phyloP scores from a whole-genome alignment of 1,284 basidiomycete genomes.

The Phylloboletellus chloephorus region DNA sequence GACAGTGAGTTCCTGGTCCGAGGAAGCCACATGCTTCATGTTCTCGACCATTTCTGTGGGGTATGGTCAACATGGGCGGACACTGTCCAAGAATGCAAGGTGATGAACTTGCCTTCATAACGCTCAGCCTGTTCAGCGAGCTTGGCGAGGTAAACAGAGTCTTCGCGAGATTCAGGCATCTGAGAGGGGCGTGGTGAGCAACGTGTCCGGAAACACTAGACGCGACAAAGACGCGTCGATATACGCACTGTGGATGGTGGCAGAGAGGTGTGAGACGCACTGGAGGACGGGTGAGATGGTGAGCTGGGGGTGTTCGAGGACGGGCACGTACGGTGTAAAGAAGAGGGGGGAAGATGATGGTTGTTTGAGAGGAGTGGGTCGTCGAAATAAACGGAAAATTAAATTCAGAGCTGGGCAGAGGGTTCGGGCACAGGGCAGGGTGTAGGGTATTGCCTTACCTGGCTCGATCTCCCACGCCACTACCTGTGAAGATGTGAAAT shows the following conservation, averaged over 20 bases:
- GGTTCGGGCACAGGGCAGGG: slow-evolving; percentile 40
- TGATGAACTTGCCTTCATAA: slow-evolving; percentile 77
- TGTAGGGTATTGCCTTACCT: slow-evolving; percentile 28
- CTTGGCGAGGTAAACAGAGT: slow-evolving; percentile 99
- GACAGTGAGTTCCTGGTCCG: slow-evolving; percentile 96
- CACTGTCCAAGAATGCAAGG: slow-evolving; percentile 3
- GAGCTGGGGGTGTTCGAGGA: slow-evolving; percentile 30
- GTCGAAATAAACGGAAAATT: slow-evolving; percentile 44
- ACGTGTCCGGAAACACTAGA: slow-evolving; percentile 11
- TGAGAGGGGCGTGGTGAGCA: slow-evolving; percentile 29
- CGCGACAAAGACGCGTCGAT: slow-evolving; percentile 32
- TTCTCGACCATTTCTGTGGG: slow-evolving; percentile 93
- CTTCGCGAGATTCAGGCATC: slow-evolving; percentile 90
- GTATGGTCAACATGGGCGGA: slow-evolving; percentile 14
- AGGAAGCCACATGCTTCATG: slow-evolving; percentile 97
- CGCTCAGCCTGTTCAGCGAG: slow-evolving; percentile 98
- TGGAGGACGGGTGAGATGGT: slow-evolving; percentile 19
- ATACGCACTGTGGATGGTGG: slow-evolving; percentile 34
- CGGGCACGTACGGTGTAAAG: slow-evolving; percentile 28
- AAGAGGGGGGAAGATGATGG: slow-evolving; percentile 40
- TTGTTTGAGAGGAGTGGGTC: slow-evolving; percentile 40
- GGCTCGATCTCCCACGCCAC: slow-evolving; percentile 25
- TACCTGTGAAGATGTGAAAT: slow-evolving; percentile 11
- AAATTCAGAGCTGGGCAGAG: slow-evolving; percentile 48
- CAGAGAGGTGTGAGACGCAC: slow-evolving; percentile 15